phyloP scores from a whole-genome alignment of 805 yeast genomes.

The Ogataea degrootiae region DNA sequence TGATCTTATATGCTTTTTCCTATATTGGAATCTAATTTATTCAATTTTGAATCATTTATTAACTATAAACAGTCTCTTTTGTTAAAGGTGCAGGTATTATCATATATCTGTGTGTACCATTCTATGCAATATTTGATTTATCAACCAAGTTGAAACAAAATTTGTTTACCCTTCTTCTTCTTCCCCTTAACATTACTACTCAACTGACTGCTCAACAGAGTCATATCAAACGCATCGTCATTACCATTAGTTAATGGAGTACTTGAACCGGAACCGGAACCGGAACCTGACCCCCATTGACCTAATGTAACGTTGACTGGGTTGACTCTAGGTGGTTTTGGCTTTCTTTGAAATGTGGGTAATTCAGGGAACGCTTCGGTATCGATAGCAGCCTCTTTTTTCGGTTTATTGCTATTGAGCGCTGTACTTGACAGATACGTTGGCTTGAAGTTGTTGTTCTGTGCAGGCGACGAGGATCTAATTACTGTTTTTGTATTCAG shows the following conservation, averaged over 20 bases:
- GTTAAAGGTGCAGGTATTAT: no score
- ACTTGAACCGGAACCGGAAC: background rate
- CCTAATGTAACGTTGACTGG: conserved; percentile 33
- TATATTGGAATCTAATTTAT: conserved; percentile 6
- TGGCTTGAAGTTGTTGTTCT: conserved; percentile 8
- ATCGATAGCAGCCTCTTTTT: conserved; percentile 8
- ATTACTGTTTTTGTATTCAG: conserved; percentile 6
- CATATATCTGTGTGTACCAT: no score
- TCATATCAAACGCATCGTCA: conserved; percentile 19
- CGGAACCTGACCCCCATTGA: conserved; percentile 27
- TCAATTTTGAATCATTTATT: no score
- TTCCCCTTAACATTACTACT: conserved; percentile 25
- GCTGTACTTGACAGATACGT: conserved; percentile 8
- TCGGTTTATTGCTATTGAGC: background rate
- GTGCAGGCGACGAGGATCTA: conserved; percentile 7
- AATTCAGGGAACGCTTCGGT: conserved; percentile 29
- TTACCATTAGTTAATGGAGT: conserved; percentile 6
- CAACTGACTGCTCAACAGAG: conserved; percentile 16
- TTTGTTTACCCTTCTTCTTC: conserved; percentile 49
- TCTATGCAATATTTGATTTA: no score
- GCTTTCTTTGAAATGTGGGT: conserved; percentile 38
- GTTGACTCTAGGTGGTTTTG: conserved; percentile 54
- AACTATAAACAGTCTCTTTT: no score
- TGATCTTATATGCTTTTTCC: background rate
- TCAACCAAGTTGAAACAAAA: conserved; percentile 46